phyloP scores from a whole-genome alignment of 2,329 filamentous ascomycete species.

The Nigrograna mackinnonii region DNA sequence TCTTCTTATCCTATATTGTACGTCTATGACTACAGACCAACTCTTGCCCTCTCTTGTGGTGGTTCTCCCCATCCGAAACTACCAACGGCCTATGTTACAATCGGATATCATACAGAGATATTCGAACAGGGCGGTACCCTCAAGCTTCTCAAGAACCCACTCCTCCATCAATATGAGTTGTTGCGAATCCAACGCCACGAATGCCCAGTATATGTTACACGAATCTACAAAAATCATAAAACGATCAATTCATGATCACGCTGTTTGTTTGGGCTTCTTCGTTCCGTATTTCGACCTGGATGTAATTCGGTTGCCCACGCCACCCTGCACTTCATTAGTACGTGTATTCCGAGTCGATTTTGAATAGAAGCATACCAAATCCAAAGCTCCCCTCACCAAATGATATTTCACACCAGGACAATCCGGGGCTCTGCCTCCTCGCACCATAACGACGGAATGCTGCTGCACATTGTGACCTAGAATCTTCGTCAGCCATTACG shows the following conservation, averaged over 20 bases:
- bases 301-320: constrained; percentile 81
- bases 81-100: no score
- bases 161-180: no score
- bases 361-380: constrained; percentile 71
- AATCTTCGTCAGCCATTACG: constrained; percentile 13
- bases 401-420: constrained; percentile 98
- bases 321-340: constrained; percentile 64
- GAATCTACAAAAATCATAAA: constrained; percentile 29
- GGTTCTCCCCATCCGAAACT: no score
- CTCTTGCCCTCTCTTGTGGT: no score
- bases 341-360: not conserved
- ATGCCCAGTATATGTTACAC: constrained; percentile 33
- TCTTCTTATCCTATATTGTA: no score
- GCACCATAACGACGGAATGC: constrained; percentile 95
- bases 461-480: constrained; percentile 95
- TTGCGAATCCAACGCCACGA: constrained; percentile 27
- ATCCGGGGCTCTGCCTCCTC: constrained; percentile 91
- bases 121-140: no score
- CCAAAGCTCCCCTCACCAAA: constrained; percentile 85
- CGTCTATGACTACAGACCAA: no score
- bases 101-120: no score
- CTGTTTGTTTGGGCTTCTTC: constrained; percentile 83
- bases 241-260: constrained; percentile 13
- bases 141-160: no score
- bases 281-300: constrained; percentile 96